Conservation (phyloP, 768 basidiomycete genomes). For the Mycena filopes region DNA sequence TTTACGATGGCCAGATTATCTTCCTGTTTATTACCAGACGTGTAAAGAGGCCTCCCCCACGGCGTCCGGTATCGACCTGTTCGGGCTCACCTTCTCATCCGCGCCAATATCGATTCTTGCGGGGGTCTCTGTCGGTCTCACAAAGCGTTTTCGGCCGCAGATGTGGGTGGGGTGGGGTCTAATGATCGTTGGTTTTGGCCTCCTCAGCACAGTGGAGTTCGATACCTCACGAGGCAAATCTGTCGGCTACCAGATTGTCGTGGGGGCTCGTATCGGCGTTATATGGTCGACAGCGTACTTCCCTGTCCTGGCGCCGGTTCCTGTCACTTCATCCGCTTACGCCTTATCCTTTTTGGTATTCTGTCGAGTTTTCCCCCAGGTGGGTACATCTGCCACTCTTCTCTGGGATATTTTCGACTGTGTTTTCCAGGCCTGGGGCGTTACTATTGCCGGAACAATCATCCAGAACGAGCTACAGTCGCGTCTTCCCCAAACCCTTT, state of each 20-base stretch:
- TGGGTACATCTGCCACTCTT: slow-evolving; percentile 23
- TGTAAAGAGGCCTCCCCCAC: slow-evolving; percentile 46
- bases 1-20: slow-evolving; percentile 43
- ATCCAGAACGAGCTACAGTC: slow-evolving; percentile 53
- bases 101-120: slow-evolving; percentile 34
- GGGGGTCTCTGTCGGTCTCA: slow-evolving; percentile 41
- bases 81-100: slow-evolving; percentile 30
- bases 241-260: slow-evolving; percentile 37
- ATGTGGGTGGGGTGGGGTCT: neutral
- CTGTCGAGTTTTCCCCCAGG: slow-evolving; percentile 47
- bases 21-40: slow-evolving; percentile 57
- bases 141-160: slow-evolving; percentile 31
- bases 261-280: slow-evolving; percentile 37
- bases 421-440: slow-evolving; percentile 57
- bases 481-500: neutral
- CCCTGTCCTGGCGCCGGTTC: slow-evolving; percentile 56
- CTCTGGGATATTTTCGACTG: neutral
- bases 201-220: slow-evolving; percentile 26
- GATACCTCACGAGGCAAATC: slow-evolving; percentile 24
- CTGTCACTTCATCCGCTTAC: slow-evolving; percentile 49
- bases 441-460: slow-evolving; percentile 60
- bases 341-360: slow-evolving; percentile 58
- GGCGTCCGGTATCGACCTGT: slow-evolving; percentile 45
- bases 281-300: slow-evolving; percentile 44
- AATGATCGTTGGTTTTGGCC: neutral